Evolutionary conservation across 768 basidiomycete genomes (phyloP), one percentile per base, ranked within the genome.

Genomic region (Suillus discolor): DNA sequence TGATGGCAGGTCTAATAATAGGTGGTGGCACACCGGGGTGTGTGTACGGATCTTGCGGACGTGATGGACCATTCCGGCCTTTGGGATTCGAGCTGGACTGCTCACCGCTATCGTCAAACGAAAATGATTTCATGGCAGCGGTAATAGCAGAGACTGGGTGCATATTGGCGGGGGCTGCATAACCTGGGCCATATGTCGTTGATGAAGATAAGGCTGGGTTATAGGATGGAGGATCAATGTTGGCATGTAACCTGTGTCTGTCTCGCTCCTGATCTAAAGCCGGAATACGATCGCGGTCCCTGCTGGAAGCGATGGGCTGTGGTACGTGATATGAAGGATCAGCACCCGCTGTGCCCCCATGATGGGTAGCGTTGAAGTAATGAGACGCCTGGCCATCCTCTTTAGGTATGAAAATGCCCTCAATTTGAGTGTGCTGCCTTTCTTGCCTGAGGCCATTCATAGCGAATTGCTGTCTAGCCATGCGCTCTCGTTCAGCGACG

Each of bases 261-360:
- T 54, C 55, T 36, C 75, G 75, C 45, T 72, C 71, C 55, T 73
- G 76, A 28, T 75, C 76, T 4, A 61, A 62, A 0, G 66, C 60
- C 18, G 71, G 66, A 20, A 74, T 71, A 38, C 67, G 69, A 64
- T 72, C 59, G 34, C 67, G 68, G 54, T 78, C 77, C 20, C 72
- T 66, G 25, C 51, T 7, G 11, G 36, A 38, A 28, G 51, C 8
- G 23, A 78, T 76, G 53, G 80, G 79, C 34, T 79, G 79, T 0
- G 81, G 73, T 2, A 80, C 75, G 13, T 82, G 83, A 60, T 79
- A 79, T 11, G 81, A 80, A 9, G 83, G 84, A 20, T 79, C 77
- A 31, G 80, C 80, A 65, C 85, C 85, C 13, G 85, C 78, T 20
- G 76, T 81, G 66, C 85, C 86, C 54, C 82, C 80, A 6, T 80